Base-by-base conservation (phyloP, 495 filamentous ascomycete genomes). In the Aspergillus conjunctus region DNA sequence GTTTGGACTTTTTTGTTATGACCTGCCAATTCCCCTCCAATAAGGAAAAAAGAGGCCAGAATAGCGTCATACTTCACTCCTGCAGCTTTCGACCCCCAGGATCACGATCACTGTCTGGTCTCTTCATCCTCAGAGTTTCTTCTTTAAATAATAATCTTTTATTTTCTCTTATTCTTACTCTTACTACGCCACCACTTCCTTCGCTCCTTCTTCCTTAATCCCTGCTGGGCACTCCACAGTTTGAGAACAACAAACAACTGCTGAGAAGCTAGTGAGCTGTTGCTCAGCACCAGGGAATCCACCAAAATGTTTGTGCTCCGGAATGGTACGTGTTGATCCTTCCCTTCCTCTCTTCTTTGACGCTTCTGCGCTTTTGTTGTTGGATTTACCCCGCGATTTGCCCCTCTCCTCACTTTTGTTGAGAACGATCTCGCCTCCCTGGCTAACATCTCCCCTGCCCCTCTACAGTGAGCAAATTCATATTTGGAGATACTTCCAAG, bases 401-500 rank as follows among this genome's bases (percentile, higher is more conserved):
- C 71, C 73, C 75, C 74, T 78, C 69, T 64, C 66, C 66, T 65
- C 68, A 39, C 37, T 14, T 34, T 58, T 39, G 45, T 30, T 22
- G 12, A 41, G 15, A 41, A 9, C 12, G 6, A 41, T 41, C 6
- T 41, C 15, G 37, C 37, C 11, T 41, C 3, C 37, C 37, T 41
- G 9, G 37, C 37, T 41, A n/a, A 41, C 37, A 41, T 14, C 37
- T 41, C 15, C 9, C 37, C 37, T 4, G 15, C 2, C 0, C 0
- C 41, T 45, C 33, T 51, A 30, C 68, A 96, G 91, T 95, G 68
- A 90, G 90, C 73, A 97, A 96, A 74, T 87, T 91, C 59, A 83
- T 98, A 66, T 98, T 98, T 66, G 90, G 90, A 62, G 92, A 96
- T 75, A 87, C 85, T 59, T 92, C 89, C 61, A 96, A 96, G 79